Conservation (phyloP, 108 stramenopile genomes). For the Skeletonema menzelii region DNA sequence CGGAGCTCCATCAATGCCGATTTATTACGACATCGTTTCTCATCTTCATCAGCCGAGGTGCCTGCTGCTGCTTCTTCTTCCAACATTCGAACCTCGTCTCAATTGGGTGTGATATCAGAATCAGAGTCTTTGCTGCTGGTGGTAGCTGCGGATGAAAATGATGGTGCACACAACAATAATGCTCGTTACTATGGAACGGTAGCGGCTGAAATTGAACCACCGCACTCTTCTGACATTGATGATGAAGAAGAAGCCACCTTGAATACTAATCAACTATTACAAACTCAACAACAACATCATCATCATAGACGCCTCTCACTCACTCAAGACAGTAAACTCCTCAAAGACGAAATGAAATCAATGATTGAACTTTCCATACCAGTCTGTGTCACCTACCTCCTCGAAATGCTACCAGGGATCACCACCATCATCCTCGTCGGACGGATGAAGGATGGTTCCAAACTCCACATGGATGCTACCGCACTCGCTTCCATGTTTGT, state of each 20-base stretch:
- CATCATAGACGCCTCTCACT: background rate
- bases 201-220: background rate
- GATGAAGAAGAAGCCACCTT: background rate
- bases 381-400: conserved; percentile 25
- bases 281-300: background rate
- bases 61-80: too few species aligned
- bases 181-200: background rate
- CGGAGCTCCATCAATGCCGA: background rate
- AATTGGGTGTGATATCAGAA: background rate
- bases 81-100: background rate
- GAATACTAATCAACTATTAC: background rate
- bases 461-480: conserved; percentile 46
- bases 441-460: background rate
- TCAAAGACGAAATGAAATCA: conserved; percentile 28
- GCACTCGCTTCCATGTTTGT: conserved; percentile 45
- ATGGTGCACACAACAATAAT: background rate
- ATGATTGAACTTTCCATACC: conserved; percentile 38
- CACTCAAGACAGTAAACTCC: conserved; percentile 2
- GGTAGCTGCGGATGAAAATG: background rate
- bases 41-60: background rate
- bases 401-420: conserved; percentile 47
- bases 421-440: conserved; percentile 43
- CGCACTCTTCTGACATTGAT: background rate
- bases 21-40: background rate
- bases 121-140: background rate